Evolutionary conservation across 768 basidiomycete genomes (phyloP), one percentile per base, ranked within the genome.

Genomic region (Panaeolus papilionaceus): DNA sequence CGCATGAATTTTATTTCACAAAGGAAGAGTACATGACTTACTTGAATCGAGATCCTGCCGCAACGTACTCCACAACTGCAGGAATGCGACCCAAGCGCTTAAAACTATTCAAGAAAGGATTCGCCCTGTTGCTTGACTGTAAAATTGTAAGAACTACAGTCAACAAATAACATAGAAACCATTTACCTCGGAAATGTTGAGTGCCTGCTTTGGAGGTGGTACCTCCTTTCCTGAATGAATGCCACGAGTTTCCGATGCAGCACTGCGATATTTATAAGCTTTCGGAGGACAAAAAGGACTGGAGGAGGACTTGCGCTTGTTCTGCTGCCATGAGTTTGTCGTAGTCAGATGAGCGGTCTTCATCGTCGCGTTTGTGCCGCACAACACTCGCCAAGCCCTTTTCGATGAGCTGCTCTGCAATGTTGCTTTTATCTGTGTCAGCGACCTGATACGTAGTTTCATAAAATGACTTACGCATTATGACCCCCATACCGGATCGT

Each of bases 321-420:
- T 99, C 97, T 8, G 96, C 98, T 37, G 91, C 89, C 86, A 98
- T 95, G 51, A 99, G 82, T 80, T 95, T 96, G 81, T 99, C 98
- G 71, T 95, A 95, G 75, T 98, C 97, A 6, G 92, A 86, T n/a
- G 96, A 96, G 61, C 96, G 88, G 72, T 96, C 93, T 78, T 99
- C 97, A 74, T 99, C 97, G 71, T 97, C 96, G 23, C 94, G 89
- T 74, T 90, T 92, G 79, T 99, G 97, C 58, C 97, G 90, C 33
- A 99, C 89, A 10, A 93, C 92, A 66, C 89, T 92, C 3, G 95
- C 94, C 38, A 97, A 81, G 61, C 98, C 97, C 74, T 95, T 95
- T 75, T 98, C 98, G 63, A 98, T 89, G 39, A 99, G 80, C 75
- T 95, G 93, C 74, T 97, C 96, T 0, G 96, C 93, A 63, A 99